Evolutionary conservation across 495 filamentous ascomycete species (phyloP).

Genomic region (Venustampulla echinocandica): DNA sequence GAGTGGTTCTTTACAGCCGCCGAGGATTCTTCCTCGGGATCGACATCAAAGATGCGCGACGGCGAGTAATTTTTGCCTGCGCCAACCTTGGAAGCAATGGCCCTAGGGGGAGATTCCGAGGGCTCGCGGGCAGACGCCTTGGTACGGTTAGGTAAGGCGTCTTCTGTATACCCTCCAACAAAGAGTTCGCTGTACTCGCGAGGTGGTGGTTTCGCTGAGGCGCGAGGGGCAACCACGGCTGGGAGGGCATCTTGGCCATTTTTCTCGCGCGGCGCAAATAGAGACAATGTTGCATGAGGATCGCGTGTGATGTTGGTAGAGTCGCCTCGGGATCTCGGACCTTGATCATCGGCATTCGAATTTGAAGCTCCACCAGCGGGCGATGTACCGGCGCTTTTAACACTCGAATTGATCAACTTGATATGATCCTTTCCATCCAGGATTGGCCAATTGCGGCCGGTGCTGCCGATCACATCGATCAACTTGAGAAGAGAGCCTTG

Average conservation of each 20-base stretch:
- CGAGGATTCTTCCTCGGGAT: conserved; percentile 33
- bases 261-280: conserved; percentile 58
- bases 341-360: conserved; percentile 15
- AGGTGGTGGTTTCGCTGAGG: conserved; percentile 50
- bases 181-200: conserved; percentile 60
- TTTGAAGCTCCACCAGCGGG: conserved; percentile 8
- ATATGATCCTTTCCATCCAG: conserved; percentile 80
- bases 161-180: conserved; percentile 33
- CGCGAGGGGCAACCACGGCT: conserved; percentile 44
- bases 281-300: conserved; percentile 68
- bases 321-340: conserved; percentile 34
- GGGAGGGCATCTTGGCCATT: conserved; percentile 32
- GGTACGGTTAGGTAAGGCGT: conserved; percentile 20
- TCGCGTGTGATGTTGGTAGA: conserved; percentile 46
- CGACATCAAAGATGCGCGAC: conserved; percentile 59
- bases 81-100: conserved; percentile 53
- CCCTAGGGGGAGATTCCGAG: conserved; percentile 27
- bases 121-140: conserved; percentile 27
- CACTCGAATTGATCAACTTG: conserved; percentile 53
- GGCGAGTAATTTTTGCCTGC: conserved; percentile 61
- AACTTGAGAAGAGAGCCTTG: conserved; percentile 88
- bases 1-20: conserved; percentile 27
- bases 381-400: conserved; percentile 29
- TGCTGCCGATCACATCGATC: conserved; percentile 84
- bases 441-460: conserved; percentile 88